Percentiles rank a stretch among this genome's conserved stretches.
phyloP scores from a whole-genome alignment of 2,329 filamentous ascomycete species.

The Chaetomiaceae sp. region DNA sequence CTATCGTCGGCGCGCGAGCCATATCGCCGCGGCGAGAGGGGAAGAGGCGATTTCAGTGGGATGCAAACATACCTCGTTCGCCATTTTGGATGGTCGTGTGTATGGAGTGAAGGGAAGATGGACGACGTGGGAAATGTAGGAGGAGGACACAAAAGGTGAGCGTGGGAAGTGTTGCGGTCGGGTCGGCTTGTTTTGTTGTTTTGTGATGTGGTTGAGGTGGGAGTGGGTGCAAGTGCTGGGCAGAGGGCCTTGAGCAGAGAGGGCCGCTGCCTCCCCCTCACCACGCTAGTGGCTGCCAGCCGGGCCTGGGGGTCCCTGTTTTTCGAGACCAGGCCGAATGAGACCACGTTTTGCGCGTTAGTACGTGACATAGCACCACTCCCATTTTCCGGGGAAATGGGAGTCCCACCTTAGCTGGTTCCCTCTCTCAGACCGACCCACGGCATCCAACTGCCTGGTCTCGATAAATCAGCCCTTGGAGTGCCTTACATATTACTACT shows the following conservation, averaged over 20 bases:
- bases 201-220: constrained; percentile 20
- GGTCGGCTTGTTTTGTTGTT: constrained; percentile 17
- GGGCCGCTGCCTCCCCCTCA: constrained; percentile 21
- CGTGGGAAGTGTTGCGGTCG: neutral
- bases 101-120: constrained; percentile 8
- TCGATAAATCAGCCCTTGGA: too few species aligned
- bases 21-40: constrained; percentile 10
- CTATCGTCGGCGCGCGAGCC: constrained; percentile 7
- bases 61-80: constrained; percentile 28
- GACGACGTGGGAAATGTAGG: constrained; percentile 5
- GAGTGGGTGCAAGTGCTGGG: constrained; percentile 21
- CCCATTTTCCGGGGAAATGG: constrained; percentile 16
- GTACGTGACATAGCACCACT: constrained; percentile 14
- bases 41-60: constrained; percentile 11
- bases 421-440: neutral
- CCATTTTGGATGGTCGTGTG: constrained; percentile 25
- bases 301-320: constrained; percentile 19
- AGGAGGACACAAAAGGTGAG: constrained; percentile 6
- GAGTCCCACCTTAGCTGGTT: constrained; percentile 19
- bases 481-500: too few species aligned
- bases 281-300: constrained; percentile 17
- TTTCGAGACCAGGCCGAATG: constrained; percentile 19
- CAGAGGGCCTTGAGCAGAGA: constrained; percentile 20
- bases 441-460: neutral
- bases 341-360: constrained; percentile 18